A percentile compares a stretch with the other conserved stretches of the same genome.
Evolutionary conservation across 352 stramenopile species (phyloP).

Genomic region (Phytophthora tubulina): DNA sequence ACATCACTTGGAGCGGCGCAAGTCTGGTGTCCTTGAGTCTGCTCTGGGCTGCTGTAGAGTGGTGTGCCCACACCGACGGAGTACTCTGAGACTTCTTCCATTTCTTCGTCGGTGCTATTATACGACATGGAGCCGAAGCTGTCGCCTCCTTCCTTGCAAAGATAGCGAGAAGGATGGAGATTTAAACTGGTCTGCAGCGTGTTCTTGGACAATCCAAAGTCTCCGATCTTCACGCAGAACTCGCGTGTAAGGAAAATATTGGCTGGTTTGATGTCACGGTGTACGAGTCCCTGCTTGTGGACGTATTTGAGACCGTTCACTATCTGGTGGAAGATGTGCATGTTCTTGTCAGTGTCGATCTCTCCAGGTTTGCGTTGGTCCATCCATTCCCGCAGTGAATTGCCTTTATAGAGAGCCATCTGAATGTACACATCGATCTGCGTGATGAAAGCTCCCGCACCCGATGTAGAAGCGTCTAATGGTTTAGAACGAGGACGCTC

Average conservation of each 20-base stretch:
- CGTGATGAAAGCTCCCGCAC: constrained; percentile 52
- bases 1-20: constrained; percentile 70
- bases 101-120: constrained; percentile 37
- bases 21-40: constrained; percentile 52
- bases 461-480: constrained; percentile 21
- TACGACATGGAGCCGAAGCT: constrained; percentile 33
- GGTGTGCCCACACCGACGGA: constrained; percentile 81
- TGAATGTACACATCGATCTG: constrained; percentile 93
- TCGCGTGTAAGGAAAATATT: constrained; percentile 85
- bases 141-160: constrained; percentile 49
- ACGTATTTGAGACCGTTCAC: constrained; percentile 83
- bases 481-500: constrained; percentile 30
- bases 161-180: constrained; percentile 63
- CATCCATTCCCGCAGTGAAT: constrained; percentile 88
- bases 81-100: constrained; percentile 47
- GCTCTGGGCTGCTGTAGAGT: constrained; percentile 82
- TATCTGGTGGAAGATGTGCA: constrained; percentile 78
- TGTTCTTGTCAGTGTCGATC: constrained; percentile 62
- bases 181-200: constrained; percentile 67
- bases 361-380: constrained; percentile 50
- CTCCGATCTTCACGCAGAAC: constrained; percentile 84
- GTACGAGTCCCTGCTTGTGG: constrained; percentile 74
- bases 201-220: constrained; percentile 86
- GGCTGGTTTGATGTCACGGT: constrained; percentile 85
- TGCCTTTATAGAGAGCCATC: constrained; percentile 95